These are phyloP conservation scores for Elaeagnus macrophylla DNA, from an alignment of 306 rosid genomes.

Conservation along the genomic window DNA sequence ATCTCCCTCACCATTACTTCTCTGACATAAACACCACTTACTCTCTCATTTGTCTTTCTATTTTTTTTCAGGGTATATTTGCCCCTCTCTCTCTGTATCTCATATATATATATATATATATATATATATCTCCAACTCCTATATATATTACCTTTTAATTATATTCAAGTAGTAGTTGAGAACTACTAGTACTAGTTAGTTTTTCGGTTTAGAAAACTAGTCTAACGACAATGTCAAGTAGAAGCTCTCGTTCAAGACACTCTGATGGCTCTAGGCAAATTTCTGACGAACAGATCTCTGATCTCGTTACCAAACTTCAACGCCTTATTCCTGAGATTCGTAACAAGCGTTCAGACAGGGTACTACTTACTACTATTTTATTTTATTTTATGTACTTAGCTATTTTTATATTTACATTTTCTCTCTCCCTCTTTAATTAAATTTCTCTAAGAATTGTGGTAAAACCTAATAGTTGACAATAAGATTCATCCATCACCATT, in stretches of 20 bases:
- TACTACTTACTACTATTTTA: slow-evolving; percentile 7
- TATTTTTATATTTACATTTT: background rate
- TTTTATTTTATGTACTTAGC: background rate
- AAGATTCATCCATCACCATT: too few relatives aligned
- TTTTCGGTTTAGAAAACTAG: too few relatives aligned
- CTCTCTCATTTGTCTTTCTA: background rate
- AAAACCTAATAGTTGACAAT: too few relatives aligned
- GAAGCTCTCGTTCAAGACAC: slow-evolving; percentile 62
- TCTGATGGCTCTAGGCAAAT: slow-evolving; percentile 44
- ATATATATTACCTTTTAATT: too few relatives aligned
- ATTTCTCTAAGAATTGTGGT: background rate
- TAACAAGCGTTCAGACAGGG: slow-evolving; percentile 62
- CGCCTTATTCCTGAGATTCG: slow-evolving; percentile 90
- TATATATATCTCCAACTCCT: too few relatives aligned
- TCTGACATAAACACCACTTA: background rate
- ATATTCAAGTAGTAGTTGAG: too few relatives aligned
- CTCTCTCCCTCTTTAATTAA: background rate
- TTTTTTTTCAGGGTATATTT: too few relatives aligned
- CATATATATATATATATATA: too few relatives aligned
- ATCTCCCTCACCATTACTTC: background rate
- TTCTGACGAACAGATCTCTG: slow-evolving; percentile 85
- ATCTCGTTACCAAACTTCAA: slow-evolving; percentile 76
- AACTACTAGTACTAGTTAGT: too few relatives aligned
- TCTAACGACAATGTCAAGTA: slow-evolving; percentile 49
- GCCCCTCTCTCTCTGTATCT: too few relatives aligned